Evolutionary conservation across 352 stramenopile genomes (phyloP).

Genomic region (Elongisporangium anandrum): DNA sequence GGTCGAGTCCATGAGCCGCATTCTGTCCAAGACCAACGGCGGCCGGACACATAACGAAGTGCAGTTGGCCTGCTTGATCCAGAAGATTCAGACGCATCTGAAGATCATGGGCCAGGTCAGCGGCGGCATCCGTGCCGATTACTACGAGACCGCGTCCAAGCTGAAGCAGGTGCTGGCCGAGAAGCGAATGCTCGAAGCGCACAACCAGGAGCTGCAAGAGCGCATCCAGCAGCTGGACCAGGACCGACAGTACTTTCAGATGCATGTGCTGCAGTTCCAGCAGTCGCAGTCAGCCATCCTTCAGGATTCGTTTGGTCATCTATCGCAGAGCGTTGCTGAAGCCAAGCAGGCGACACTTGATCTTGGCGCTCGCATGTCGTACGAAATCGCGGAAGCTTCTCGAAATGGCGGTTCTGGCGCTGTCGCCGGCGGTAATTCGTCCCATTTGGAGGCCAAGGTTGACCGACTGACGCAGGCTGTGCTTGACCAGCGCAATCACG

Average conservation of each 20-base stretch:
- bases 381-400: slow-evolving; percentile 6
- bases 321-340: slow-evolving; percentile 14
- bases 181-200: slow-evolving; percentile 24
- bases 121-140: slow-evolving; percentile 26
- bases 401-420: background rate
- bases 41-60: slow-evolving; percentile 23
- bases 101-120: slow-evolving; percentile 39
- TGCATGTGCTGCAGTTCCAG: slow-evolving; percentile 20
- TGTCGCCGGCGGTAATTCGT: slow-evolving; percentile 2
- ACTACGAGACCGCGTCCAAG: slow-evolving; percentile 26
- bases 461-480: background rate
- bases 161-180: slow-evolving; percentile 29
- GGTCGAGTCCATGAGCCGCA: slow-evolving; percentile 29
- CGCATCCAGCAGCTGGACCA: slow-evolving; percentile 25
- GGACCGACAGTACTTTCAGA: slow-evolving; percentile 30
- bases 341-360: slow-evolving; percentile 18
- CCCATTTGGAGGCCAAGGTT: slow-evolving; percentile 3
- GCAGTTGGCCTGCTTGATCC: slow-evolving; percentile 29
- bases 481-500: background rate
- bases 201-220: slow-evolving; percentile 20
- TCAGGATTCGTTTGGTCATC: slow-evolving; percentile 16
- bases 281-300: slow-evolving; percentile 18
- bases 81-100: slow-evolving; percentile 35
- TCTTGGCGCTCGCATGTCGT: slow-evolving; percentile 9
- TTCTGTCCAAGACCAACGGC: slow-evolving; percentile 27